Conservation (phyloP, 2,329 filamentous ascomycete genomes). For the Dichotomopilus funicola region DNA sequence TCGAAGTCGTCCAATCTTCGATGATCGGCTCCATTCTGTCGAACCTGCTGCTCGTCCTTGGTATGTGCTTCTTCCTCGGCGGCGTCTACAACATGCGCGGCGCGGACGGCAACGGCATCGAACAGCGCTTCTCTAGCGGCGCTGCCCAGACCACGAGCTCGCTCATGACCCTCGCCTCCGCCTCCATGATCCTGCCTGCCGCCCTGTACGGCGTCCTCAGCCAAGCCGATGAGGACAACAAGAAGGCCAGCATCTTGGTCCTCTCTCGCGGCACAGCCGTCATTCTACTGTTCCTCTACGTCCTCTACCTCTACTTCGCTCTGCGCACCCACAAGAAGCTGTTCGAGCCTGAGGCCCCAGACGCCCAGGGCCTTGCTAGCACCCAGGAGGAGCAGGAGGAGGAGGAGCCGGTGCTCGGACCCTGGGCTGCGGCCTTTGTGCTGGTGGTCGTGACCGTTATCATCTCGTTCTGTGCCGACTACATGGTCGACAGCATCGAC, state of each 20-base stretch:
- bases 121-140: constrained; percentile 68
- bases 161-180: constrained; percentile 68
- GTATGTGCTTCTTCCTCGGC: constrained; percentile 73
- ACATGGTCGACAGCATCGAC: constrained; percentile 71
- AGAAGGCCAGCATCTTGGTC: constrained; percentile 54
- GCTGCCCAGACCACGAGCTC: constrained; percentile 73
- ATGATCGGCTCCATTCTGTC: constrained; percentile 96
- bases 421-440: constrained; percentile 57
- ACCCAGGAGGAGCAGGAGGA: constrained; percentile 32
- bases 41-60: constrained; percentile 82
- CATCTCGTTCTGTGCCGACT: constrained; percentile 69
- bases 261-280: constrained; percentile 71
- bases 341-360: constrained; percentile 51
- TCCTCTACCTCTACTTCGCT: constrained; percentile 73
- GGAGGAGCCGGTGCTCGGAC: constrained; percentile 47
- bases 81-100: constrained; percentile 58
- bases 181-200: constrained; percentile 72
- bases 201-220: constrained; percentile 63
- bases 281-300: constrained; percentile 67
- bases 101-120: constrained; percentile 49
- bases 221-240: constrained; percentile 35
- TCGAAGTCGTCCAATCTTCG: constrained; percentile 93
- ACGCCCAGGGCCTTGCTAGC: constrained; percentile 1
- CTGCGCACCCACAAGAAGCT: constrained; percentile 66
- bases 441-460: constrained; percentile 63